phyloP scores from a whole-genome alignment of 345 rosid genomes.

The Lenwebbia sp. region DNA sequence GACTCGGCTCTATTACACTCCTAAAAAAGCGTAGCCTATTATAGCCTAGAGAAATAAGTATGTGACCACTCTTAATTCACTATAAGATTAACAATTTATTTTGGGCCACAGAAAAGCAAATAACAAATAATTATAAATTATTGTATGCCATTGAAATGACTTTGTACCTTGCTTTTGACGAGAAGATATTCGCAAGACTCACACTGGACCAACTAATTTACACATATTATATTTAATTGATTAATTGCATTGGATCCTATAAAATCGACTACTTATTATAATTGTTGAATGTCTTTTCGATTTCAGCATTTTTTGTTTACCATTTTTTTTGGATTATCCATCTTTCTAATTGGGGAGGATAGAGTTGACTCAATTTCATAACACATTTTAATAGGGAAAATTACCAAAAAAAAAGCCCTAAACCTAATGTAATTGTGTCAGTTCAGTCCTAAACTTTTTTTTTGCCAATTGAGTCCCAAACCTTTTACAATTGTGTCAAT shows the following conservation, averaged over 20 bases:
- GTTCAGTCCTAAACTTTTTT: too few relatives aligned
- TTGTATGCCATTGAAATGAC: neutral
- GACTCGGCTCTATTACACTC: neutral
- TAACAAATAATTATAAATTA: too few relatives aligned
- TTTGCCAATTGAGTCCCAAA: too few relatives aligned
- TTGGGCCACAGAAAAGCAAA: too few relatives aligned
- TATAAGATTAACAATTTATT: too few relatives aligned
- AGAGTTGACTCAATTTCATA: neutral
- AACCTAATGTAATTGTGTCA: too few relatives aligned
- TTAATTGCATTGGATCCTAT: neutral
- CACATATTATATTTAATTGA: neutral
- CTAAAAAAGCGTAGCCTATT: neutral
- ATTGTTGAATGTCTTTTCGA: neutral
- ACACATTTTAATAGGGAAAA: neutral
- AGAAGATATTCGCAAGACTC: neutral
- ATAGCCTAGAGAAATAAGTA: neutral
- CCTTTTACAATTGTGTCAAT: too few relatives aligned
- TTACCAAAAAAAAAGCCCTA: too few relatives aligned
- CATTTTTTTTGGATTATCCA: neutral
- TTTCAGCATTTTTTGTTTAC: neutral
- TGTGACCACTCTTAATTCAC: too few relatives aligned
- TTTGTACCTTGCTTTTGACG: neutral
- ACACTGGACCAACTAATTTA: neutral
- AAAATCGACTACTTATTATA: neutral
- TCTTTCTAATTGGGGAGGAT: neutral